phyloP scores from a whole-genome alignment of 495 filamentous ascomycete genomes.

The Cercophora newfieldiana region DNA sequence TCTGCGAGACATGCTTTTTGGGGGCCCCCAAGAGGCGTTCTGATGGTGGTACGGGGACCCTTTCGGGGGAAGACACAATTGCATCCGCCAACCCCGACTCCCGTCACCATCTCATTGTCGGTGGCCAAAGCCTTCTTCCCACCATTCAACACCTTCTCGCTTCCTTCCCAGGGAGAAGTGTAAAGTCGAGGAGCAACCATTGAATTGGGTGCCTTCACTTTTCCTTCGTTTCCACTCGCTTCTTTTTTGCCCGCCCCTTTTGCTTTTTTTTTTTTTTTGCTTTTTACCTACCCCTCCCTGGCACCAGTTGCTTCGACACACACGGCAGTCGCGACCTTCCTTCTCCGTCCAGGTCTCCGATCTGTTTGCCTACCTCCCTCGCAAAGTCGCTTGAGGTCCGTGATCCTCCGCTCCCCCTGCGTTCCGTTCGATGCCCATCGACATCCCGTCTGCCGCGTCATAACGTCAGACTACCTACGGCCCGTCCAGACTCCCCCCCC shows the following conservation, averaged over 20 bases:
- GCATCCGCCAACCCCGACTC: slow-evolving; percentile 17
- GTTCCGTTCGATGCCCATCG: not conserved
- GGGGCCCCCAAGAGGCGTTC: not conserved
- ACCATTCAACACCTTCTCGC: not conserved
- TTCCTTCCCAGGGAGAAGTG: not conserved
- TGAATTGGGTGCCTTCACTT: not conserved
- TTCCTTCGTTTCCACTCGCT: not conserved
- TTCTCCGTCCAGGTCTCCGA: not conserved
- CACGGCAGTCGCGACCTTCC: not conserved
- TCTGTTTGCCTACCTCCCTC: not conserved
- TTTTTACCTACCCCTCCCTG: not conserved
- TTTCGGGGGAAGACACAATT: slow-evolving; percentile 4
- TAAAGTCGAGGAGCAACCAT: not conserved
- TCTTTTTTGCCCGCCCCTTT: not conserved
- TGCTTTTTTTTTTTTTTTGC: not conserved
- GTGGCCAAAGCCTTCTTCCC: not conserved
- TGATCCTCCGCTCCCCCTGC: slow-evolving; percentile 2
- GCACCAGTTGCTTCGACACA: not conserved
- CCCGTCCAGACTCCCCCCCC: not conserved
- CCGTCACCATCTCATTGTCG: slow-evolving; percentile 1
- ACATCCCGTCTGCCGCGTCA: slow-evolving; percentile 3
- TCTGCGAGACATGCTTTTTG: slow-evolving; percentile 5
- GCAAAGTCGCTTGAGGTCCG: not conserved
- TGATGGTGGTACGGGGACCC: not conserved
- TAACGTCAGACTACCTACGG: not conserved